These are phyloP conservation scores for Golubevia pallescens DNA, from an alignment of 1,284 basidiomycete species.

Conservation along the genomic window DNA sequence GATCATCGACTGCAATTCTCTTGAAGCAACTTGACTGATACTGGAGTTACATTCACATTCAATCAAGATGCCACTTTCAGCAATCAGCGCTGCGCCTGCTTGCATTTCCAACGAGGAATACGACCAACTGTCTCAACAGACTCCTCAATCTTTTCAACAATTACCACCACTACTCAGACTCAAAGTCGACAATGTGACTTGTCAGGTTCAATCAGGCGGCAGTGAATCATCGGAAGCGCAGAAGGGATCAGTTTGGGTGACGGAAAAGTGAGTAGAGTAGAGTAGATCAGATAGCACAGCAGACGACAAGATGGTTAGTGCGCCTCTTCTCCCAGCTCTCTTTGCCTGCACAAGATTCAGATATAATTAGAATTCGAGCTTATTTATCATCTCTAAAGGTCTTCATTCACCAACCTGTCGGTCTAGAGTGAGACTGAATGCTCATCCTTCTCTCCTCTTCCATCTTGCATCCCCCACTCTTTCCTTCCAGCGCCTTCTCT, in stretches of 20 bases:
- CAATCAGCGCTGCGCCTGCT: constrained; percentile 5
- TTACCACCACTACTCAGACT: constrained; percentile 20
- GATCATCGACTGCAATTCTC: constrained; percentile 5
- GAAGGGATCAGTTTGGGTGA: constrained; percentile 15
- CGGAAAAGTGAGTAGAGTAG: constrained; percentile 14
- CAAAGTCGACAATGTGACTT: constrained; percentile 18
- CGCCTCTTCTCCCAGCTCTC: too few relatives aligned
- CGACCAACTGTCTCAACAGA: background rate
- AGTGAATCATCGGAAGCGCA: background rate
- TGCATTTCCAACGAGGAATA: background rate
- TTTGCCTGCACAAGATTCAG: too few relatives aligned
- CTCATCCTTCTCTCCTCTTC: background rate
- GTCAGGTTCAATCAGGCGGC: constrained; percentile 13
- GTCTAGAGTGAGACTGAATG: background rate
- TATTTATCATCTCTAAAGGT: constrained; percentile 20
- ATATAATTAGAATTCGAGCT: too few relatives aligned
- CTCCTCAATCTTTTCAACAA: background rate
- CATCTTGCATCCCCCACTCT: background rate
- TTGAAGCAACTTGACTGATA: too few relatives aligned
- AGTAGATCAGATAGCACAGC: too few relatives aligned
- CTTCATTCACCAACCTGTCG: constrained; percentile 19
- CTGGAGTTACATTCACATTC: too few relatives aligned
- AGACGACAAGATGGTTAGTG: too few relatives aligned
- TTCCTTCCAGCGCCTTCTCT: constrained; percentile 17
- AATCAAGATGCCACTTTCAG: background rate